phyloP scores from a whole-genome alignment of 1,139 yeast species.

The Kodamaea plutei region DNA sequence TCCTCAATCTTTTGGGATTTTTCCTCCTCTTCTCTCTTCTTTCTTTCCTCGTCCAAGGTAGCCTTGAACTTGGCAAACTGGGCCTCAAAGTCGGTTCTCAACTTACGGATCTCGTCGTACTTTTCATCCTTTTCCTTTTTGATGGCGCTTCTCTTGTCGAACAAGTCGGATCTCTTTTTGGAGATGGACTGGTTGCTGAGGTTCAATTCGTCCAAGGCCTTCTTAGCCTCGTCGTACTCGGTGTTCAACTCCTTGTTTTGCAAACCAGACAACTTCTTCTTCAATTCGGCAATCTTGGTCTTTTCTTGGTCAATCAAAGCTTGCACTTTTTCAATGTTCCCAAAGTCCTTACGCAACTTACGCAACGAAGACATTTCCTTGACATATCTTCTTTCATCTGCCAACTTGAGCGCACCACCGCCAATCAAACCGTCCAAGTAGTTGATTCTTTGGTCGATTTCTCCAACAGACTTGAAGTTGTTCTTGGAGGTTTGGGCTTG shows the following conservation, averaged over 20 bases:
- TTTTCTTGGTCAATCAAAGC: constrained; percentile 77
- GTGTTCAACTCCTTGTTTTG: constrained; percentile 63
- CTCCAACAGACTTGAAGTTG: constrained; percentile 68
- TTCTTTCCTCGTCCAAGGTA: constrained; percentile 64
- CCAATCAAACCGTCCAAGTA: constrained; percentile 73
- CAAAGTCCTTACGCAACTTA: constrained; percentile 78
- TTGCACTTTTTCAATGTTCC: constrained; percentile 70
- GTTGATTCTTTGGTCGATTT: constrained; percentile 70
- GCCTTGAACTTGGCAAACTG: constrained; percentile 69
- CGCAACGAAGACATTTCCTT: constrained; percentile 84
- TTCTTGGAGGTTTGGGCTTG: constrained; percentile 67
- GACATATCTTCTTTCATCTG: constrained; percentile 83
- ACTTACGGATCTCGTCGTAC: constrained; percentile 58
- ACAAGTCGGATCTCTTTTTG: constrained; percentile 62
- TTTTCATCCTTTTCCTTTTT: constrained; percentile 68
- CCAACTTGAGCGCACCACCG: constrained; percentile 78
- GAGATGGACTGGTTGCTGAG: constrained; percentile 59
- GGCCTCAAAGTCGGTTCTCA: constrained; percentile 64
- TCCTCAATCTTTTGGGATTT: constrained; percentile 52
- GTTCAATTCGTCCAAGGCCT: constrained; percentile 57
- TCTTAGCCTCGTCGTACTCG: constrained; percentile 58
- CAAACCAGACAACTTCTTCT: constrained; percentile 57
- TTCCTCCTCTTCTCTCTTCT: constrained; percentile 68
- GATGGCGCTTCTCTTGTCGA: constrained; percentile 63
- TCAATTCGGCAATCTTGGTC: constrained; percentile 70